Evolutionary conservation across 441 rosid genomes (phyloP), one percentile per base, ranked within the genome.

Genomic region (Biscutella laevigata): DNA sequence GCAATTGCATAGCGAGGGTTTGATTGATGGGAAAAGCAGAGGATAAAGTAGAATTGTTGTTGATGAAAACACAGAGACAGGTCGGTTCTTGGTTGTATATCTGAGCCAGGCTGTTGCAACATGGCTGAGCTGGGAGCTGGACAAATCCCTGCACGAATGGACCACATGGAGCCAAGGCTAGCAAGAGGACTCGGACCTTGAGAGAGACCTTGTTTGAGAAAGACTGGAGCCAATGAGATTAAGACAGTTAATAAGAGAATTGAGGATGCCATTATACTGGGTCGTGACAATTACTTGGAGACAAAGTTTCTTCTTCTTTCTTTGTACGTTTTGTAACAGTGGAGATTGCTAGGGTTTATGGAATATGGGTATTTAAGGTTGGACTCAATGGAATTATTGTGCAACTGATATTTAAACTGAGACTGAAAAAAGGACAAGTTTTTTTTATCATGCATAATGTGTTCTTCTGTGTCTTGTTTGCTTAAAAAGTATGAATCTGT

Each of bases 21-120:
- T 55, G 66, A 69, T 86, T 86, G 36, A 89, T 74, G 4, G 91
- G 91, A 54, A 77, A 69, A 45, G 77, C 62, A 44, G 67, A 12
- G 28, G 55, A 25, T 19, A 76, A 37, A 53, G 64, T 50, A 10
- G 46, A 53, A 37, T 83, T 68, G 67, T 67, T 67, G 25, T 72
- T 76, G 58, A 84, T 79, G 57, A 89, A 51, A 68, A 78, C 71
- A 71, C 94, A 86, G 19, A 83, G 74, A 64, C 95, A 86, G 4
- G 32, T 62, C 0, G 83, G 83, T 39, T 75, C 70, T 39, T 73
- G 74, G 50, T 6, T 34, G 61, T 74, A 76, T 58, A 89, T 71
- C 12, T 63, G 80, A 47, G 44, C 53, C 50, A 88, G 79, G 70
- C 65, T 79, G 71, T 72, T 44, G 20, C 96, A 81, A 71, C 96